phyloP scores from a whole-genome alignment of 345 rosid species.

The Gossypium anomalum region DNA sequence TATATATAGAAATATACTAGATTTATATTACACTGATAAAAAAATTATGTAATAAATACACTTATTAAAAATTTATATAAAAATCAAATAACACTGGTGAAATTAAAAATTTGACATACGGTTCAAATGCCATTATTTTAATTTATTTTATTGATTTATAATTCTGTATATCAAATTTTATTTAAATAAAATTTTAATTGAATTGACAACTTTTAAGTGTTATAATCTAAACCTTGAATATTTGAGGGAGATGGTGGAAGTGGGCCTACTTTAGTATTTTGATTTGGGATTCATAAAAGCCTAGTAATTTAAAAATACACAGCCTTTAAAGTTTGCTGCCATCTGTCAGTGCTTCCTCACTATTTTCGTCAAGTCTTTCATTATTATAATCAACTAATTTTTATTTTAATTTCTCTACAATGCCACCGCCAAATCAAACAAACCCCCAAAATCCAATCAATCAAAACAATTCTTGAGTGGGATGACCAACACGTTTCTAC shows the following conservation, averaged over 20 bases:
- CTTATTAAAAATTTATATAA: too few relatives aligned
- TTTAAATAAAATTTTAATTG: too few relatives aligned
- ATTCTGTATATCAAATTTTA: too few relatives aligned
- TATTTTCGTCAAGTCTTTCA: background rate
- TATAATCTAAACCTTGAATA: background rate
- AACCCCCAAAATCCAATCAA: constrained; percentile 10
- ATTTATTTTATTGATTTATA: too few relatives aligned
- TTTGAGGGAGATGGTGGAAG: background rate
- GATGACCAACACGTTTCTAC: background rate
- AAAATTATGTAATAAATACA: too few relatives aligned
- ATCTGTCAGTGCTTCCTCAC: constrained; percentile 6
- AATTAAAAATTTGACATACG: too few relatives aligned
- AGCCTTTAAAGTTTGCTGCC: background rate
- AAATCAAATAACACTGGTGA: too few relatives aligned
- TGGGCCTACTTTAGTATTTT: background rate
- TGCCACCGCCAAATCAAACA: constrained; percentile 26
- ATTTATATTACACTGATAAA: too few relatives aligned
- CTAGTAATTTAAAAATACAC: background rate
- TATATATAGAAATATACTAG: too few relatives aligned
- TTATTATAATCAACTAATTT: background rate
- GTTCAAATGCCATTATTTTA: too few relatives aligned
- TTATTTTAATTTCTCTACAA: background rate
- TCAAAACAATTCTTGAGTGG: background rate
- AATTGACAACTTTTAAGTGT: too few relatives aligned
- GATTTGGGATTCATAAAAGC: too few relatives aligned